Evolutionary conservation across 2,329 filamentous ascomycete genomes (phyloP), one percentile per base, ranked within the genome.

Genomic region (Fusarium lateritium): DNA sequence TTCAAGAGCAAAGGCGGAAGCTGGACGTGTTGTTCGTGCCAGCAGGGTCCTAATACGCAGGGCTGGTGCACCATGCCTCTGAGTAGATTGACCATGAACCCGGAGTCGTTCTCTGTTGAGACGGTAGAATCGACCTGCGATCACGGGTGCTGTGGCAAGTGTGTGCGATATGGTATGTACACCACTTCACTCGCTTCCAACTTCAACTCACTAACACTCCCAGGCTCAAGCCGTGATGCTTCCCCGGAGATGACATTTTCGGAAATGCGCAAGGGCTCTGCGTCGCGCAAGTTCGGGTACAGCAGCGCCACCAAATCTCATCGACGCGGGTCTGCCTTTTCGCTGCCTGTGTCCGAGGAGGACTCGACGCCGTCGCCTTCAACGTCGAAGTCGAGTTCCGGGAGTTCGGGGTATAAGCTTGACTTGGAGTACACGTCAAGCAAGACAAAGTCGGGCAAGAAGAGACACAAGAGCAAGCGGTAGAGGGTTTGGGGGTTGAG

Each of bases 11-110:
- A 85, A 36, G 83, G 81, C 39, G 82, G 84, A 19, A 80, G 76
- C 31, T 88, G 86, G 86, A 82, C 78, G n/a, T 88, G 86, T 67
- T 88, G 86, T 74, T 72, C 79, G 34, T 88, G 86, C 69, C 77
- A 81, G 4, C 79, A 83, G 39, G 84, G 84, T 0, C 83, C 85
- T 19, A 88, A 88, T 71, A 81, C 76, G 2, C 78, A 81, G 62
- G 86, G 85, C 8, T 88, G 85, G 85, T 88, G 86, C 73, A 80
- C 78, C 11, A 81, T 80, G 65, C 75, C 78, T 14, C 76, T 73
- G 38, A 70, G 68, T 31, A 76, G 75, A 39, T 70, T 76, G 65
- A 58, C 73, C 49, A 75, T 73, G 51, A 80, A 79, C 59, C 62
- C 74, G 8, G 69, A 78, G 13, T 78, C 76, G 2, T 73, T 73